Base-by-base conservation (phyloP, 2,329 filamentous ascomycete genomes). In the Fusarium caatingaense region DNA sequence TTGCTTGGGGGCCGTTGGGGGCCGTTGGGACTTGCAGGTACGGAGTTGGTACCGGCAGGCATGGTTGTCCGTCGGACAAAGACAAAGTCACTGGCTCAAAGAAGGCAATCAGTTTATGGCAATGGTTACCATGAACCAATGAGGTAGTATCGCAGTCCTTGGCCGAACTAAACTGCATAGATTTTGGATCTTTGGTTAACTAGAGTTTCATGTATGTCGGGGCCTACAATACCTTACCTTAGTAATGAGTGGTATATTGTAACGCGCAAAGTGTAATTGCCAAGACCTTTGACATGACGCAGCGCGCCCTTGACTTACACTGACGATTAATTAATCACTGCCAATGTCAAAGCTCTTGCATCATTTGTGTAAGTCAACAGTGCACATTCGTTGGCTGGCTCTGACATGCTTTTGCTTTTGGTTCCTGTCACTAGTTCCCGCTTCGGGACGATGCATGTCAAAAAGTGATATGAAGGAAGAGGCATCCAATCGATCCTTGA, bases 401-500 rank as follows among this genome's bases (percentile, higher is more conserved):
- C 42, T 18, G 21, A 45, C 63, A 63, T 69, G 15, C 32, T 51
- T 20, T 25, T 25, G 25, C 25, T 25, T 30, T 11, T 20, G 21
- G 20, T 21, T 34, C 37, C 50, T 71, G 60, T 73, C 28, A 44
- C 60, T 74, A 74, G 72, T 45, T 74, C 72, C 72, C 72, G 72
- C 64, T 46, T 45, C 60, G 40, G 70, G 65, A 54, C 37, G 56
- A 62, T 68, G 68, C 54, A 63, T 40, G 68, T 57, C 44, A 55
- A 54, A 27, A 48, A n/a, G 27, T n/a, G 20, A 18, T 25, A 18
- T 16, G 21, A 56, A 54, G 46, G 44, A 66, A 74, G 72, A 74
- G 72, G 72, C 72, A 74, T 74, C 72, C 72, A 72, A 70, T 74
- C 54, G 67, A 62, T 68, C 58, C 50, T 56, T 41, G 34, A 67